Conservation (phyloP, 345 rosid genomes). For the Boechera stricta region DNA sequence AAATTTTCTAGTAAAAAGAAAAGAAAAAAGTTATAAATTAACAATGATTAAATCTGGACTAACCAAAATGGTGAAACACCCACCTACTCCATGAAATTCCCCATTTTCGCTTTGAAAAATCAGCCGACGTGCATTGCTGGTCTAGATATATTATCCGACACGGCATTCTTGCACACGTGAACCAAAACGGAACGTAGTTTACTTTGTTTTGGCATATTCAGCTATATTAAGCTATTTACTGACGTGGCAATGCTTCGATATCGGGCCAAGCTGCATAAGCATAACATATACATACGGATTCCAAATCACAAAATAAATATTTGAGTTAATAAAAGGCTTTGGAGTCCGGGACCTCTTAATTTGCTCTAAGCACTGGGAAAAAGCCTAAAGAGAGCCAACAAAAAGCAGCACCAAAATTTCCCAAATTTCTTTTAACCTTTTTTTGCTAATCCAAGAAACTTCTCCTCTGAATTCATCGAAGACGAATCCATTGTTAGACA, state of each 20-base stretch:
- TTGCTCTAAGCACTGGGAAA: constrained; percentile 11
- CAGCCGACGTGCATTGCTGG: background rate
- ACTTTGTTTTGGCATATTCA: constrained; percentile 3
- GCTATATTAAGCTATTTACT: background rate
- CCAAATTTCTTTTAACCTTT: background rate
- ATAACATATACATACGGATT: constrained; percentile 35
- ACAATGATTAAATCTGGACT: background rate
- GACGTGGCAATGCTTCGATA: constrained; percentile 32
- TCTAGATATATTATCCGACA: background rate
- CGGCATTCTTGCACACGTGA: constrained; percentile 16
- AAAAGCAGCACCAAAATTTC: constrained; percentile 25
- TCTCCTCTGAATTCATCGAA: constrained; percentile 4
- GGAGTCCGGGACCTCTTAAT: constrained; percentile 34
- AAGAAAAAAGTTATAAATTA: background rate
- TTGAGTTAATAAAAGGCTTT: constrained; percentile 42
- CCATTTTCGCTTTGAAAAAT: background rate
- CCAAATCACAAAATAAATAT: constrained; percentile 19
- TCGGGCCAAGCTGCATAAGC: constrained; percentile 1
- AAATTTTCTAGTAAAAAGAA: no score
- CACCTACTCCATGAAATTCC: no score
- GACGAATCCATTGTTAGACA: background rate
- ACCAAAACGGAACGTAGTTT: constrained; percentile 3
- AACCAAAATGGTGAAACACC: background rate
- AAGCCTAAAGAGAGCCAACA: constrained; percentile 29
- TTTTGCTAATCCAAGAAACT: constrained; percentile 18